Conservation (phyloP, 2,329 filamentous ascomycete genomes). For the Ophiosphaerella korrae region DNA sequence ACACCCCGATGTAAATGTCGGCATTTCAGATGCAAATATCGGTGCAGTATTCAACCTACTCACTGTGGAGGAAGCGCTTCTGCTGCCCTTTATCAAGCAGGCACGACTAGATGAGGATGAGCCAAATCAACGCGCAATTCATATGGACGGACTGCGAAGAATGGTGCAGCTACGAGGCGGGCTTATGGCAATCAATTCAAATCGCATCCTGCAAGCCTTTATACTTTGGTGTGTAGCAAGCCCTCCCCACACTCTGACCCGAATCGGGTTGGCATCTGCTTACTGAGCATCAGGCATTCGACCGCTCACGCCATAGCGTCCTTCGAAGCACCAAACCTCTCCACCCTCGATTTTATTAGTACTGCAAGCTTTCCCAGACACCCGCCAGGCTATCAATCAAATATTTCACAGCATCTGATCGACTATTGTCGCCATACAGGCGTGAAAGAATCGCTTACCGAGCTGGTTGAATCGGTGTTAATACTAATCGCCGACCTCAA, state of each 20-base stretch:
- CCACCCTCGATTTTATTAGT: constrained; percentile 36
- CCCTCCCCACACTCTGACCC: constrained; percentile 12
- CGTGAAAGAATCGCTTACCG: constrained; percentile 34
- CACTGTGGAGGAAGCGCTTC: constrained; percentile 42
- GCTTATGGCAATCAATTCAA: constrained; percentile 38
- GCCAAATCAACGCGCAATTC: constrained; percentile 38
- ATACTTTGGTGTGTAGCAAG: constrained; percentile 46
- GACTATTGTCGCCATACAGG: constrained; percentile 36
- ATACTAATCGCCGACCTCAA: constrained; percentile 45
- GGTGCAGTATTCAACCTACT: constrained; percentile 47
- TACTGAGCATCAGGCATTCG: constrained; percentile 48
- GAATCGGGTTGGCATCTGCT: constrained; percentile 39
- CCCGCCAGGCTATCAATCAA: constrained; percentile 35
- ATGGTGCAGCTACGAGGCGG: constrained; percentile 46
- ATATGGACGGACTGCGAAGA: constrained; percentile 38
- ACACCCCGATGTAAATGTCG: constrained; percentile 26
- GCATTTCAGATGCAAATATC: constrained; percentile 45
- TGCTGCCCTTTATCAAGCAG: constrained; percentile 27
- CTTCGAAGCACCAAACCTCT: constrained; percentile 40
- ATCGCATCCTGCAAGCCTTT: constrained; percentile 48
- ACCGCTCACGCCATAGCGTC: constrained; percentile 45
- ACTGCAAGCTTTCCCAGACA: constrained; percentile 34
- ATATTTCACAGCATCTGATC: constrained; percentile 36
- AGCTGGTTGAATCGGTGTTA: constrained; percentile 34
- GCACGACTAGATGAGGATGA: constrained; percentile 31